Evolutionary conservation across 441 rosid species (phyloP).

Genomic region (Gossypium trilobum): DNA sequence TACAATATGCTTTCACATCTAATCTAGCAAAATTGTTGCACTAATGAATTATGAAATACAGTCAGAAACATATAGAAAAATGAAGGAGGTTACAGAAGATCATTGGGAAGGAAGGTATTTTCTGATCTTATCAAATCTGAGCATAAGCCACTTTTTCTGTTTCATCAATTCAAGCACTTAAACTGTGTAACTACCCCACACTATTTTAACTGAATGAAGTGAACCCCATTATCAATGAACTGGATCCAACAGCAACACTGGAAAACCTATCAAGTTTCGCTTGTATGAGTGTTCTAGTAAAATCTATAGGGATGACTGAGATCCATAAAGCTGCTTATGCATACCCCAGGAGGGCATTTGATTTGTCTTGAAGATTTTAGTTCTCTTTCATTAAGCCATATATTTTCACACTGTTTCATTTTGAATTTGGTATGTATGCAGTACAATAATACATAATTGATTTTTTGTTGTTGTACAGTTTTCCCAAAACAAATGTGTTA

Average conservation of each 20-base stretch:
- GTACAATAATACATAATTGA: neutral
- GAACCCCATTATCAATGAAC: neutral
- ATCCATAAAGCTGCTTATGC: neutral
- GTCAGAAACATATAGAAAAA: constrained; percentile 86
- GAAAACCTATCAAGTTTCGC: neutral
- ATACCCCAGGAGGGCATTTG: neutral
- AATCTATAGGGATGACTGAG: neutral
- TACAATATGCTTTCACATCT: neutral
- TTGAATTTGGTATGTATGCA: neutral
- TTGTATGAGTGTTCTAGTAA: neutral
- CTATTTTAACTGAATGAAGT: neutral
- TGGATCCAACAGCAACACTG: neutral
- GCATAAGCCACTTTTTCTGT: neutral
- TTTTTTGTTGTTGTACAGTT: constrained; percentile 38
- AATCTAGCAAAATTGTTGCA: neutral
- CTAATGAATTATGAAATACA: constrained; percentile 28
- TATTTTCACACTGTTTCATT: neutral
- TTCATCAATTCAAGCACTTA: neutral
- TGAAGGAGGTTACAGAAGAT: constrained; percentile 71
- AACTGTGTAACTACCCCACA: neutral
- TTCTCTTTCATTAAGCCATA: neutral
- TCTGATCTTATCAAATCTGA: neutral
- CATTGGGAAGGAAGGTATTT: constrained; percentile 85
- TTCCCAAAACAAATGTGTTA: constrained; percentile 80
- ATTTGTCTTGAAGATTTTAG: neutral